Evolutionary conservation across 1,284 basidiomycete species (phyloP), one percentile per base, ranked within the genome.

Genomic region (Crucibulum cyathiforme): DNA sequence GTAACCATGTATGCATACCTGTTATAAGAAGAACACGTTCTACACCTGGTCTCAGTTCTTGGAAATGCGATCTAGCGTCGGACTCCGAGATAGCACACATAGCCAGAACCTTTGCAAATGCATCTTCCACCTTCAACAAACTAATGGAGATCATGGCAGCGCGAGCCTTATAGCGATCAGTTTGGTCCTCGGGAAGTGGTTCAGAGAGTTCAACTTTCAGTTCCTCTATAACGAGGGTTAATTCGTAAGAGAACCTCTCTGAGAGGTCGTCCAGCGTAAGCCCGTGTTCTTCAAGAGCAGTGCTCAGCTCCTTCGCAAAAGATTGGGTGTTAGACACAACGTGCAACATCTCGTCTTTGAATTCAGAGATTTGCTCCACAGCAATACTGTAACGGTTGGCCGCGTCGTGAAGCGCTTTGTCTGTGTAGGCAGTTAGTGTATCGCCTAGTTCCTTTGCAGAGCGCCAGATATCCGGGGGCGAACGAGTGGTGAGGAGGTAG

Each of bases 121-220:
- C 67, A 36, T 51, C 56, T 15, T 68, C 68, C 7, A 69, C 60
- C 56, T 69, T 65, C 12, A 64, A 60, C 31, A 76, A 58, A 8
- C 59, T 61, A n/a, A 46, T 53, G 8, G 35, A 19, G 10, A 73
- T 58, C 9, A 66, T 59, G 9, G 35, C 49, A 10, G 57, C 60
- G 1, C 71, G 64, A 8, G 65, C 53, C 49, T 63, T 59, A 54
- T 72, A 68, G 8, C 66, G 58, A 7, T 71, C 65, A 15, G 65
- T 68, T 24, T 67, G 43, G 39, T 70, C 61, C 24, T 70, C 73
- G 7, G 68, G 60, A 2, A 71, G 63, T 1, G 67, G 67, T 12
- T 63, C 55, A 12, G 53, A 13, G 53, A 75, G 68, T 57, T 71
- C 67, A 0, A 52, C 58, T 48, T 67, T 53, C 6, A 76, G 51